Conservation (phyloP, 2,329 filamentous ascomycete genomes). For the Paraphoma sp. region DNA sequence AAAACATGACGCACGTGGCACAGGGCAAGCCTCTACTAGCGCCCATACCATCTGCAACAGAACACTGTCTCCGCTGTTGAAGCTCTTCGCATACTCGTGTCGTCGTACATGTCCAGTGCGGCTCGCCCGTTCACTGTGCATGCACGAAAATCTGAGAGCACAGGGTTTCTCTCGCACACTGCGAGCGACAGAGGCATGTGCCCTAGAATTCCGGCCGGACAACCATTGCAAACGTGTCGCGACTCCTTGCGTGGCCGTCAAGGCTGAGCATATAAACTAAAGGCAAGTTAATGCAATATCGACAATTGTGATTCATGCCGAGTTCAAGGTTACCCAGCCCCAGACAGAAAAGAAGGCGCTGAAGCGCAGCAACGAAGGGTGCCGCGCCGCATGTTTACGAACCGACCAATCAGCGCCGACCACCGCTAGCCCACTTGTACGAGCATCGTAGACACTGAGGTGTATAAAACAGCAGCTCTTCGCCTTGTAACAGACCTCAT, state of each 20-base stretch:
- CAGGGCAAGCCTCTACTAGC: not conserved
- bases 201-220: not conserved
- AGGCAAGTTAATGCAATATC: not conserved
- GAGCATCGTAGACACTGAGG: not conserved
- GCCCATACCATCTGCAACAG: not conserved
- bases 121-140: not conserved
- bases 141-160: not conserved
- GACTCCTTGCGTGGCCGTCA: not conserved
- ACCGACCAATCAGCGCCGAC: conserved; percentile 9
- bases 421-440: not conserved
- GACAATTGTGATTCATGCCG: conserved; percentile 1
- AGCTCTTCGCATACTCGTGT: not conserved
- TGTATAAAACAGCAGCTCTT: conserved; percentile 7
- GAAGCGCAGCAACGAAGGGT: conserved; percentile 1
- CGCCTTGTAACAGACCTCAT: not conserved
- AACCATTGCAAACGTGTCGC: not conserved
- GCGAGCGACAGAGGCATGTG: not conserved
- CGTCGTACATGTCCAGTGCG: not conserved
- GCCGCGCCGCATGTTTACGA: conserved; percentile 8
- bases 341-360: not conserved
- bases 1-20: not conserved
- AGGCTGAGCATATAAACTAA: not conserved
- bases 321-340: not conserved
- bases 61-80: not conserved
- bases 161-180: not conserved